Percentiles rank a stretch among this genome's conserved stretches.
These are phyloP conservation scores for Metschnikowia cubensis DNA, from an alignment of 805 yeast species.

Conservation along the genomic window DNA sequence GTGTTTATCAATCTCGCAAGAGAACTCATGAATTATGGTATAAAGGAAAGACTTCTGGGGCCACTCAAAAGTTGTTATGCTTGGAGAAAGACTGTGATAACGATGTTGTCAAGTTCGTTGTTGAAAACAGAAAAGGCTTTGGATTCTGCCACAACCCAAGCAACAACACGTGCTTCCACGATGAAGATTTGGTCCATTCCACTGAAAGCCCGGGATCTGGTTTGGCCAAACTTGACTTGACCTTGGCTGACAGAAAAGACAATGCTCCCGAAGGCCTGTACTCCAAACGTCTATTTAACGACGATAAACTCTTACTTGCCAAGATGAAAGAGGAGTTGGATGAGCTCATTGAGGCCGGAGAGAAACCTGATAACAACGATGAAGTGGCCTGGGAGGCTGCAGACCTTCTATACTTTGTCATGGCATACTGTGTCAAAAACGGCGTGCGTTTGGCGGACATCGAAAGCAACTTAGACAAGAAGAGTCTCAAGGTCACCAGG, in stretches of 20 bases:
- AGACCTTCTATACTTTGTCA: conserved; percentile 63
- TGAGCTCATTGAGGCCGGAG: conserved; percentile 81
- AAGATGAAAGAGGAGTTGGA: conserved; percentile 96
- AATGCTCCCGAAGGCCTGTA: conserved; percentile 92
- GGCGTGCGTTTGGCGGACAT: conserved; percentile 81
- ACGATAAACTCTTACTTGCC: conserved; percentile 70
- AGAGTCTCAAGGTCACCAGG: conserved; percentile 82
- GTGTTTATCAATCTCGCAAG: conserved; percentile 91
- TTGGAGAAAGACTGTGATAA: conserved; percentile 86
- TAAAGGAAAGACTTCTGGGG: conserved; percentile 96
- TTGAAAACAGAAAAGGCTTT: conserved; percentile 68
- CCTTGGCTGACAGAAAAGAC: conserved; percentile 56
- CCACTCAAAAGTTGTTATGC: conserved; percentile 70
- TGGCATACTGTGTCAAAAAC: conserved; percentile 54
- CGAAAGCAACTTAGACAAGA: conserved; percentile 78
- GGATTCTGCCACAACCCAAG: conserved; percentile 92
- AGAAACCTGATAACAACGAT: conserved; percentile 30
- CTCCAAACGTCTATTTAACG: conserved; percentile 82
- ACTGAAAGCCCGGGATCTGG: conserved; percentile 57
- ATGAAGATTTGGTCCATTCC: conserved; percentile 28
- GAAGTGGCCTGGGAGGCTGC: conserved; percentile 97
- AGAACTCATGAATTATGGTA: conserved; percentile 82
- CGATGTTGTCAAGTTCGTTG: conserved; percentile 84
- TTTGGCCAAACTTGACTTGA: conserved; percentile 59
- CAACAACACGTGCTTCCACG: conserved; percentile 66